Base-by-base conservation (phyloP, 345 rosid genomes). In the Geranium brycei region DNA sequence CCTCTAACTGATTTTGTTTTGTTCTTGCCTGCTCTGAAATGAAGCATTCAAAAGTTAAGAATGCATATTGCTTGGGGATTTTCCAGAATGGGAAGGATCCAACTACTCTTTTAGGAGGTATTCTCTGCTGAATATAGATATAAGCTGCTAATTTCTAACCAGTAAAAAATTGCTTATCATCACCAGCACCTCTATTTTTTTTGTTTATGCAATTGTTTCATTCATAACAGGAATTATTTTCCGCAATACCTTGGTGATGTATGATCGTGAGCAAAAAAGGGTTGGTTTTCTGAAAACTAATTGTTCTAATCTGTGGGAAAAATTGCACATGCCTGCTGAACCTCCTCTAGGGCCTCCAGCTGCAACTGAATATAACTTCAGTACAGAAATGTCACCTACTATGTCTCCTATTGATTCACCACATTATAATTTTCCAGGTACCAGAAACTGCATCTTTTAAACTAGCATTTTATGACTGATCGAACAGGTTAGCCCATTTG, bases 271-370 rank as follows among this genome's bases (percentile, higher is more conserved):
- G 71, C 79, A 86, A 74, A 80, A 86, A 31, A 86, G 79, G 72
- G 79, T 90, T 63, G 99, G 99, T 32, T 93, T 93, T 66, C 87
- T 97, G 99, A 93, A 91, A 83, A 93, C 99, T 18, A 90, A 93
- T 69, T 93, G 99, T 73, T 89, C 97, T 1, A 87, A 86, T 77
- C 71, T 93, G 68, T 88, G 91, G 79, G 85, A 83, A 78, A 87
- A 85, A 76, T 84, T 90, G 70, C 82, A 83, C 56, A 47, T 75
- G 31, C 72, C 74, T 70, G 75, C 72, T 76, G 78, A 78, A 67
- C 72, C 77, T 18, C 71, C 88, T 16, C 77, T 80, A 56, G 60
- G 68, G 51, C 76, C 80, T 62, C 70, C 82, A 63, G 66, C 85
- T 71, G 59, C 80, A 15, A 57, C 64, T 30, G 64, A 64, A 60